Conservation (phyloP, 1,284 basidiomycete genomes). For the Cutaneotrichosporon curvatum region DNA sequence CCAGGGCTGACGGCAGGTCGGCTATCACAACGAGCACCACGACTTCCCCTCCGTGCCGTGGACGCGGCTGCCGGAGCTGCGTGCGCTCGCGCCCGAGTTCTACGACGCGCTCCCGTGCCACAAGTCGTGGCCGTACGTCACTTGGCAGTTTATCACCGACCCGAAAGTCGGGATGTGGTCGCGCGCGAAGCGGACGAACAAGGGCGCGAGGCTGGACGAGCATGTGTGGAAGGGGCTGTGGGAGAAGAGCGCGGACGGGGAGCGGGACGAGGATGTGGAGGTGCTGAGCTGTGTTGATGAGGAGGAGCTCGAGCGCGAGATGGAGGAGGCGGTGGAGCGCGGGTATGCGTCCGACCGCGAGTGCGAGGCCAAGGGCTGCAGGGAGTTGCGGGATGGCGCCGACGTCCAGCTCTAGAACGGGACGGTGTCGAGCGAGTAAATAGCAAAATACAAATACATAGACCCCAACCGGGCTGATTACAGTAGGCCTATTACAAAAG, state of each 20-base stretch:
- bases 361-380: not conserved
- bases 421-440: too few relatives aligned
- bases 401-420: too few relatives aligned
- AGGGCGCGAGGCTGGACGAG: slow-evolving; percentile 36
- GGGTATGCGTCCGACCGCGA: slow-evolving; percentile 17
- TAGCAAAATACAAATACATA: too few relatives aligned
- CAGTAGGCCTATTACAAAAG: too few relatives aligned
- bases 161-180: slow-evolving; percentile 63
- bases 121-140: slow-evolving; percentile 89
- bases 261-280: slow-evolving; percentile 1
- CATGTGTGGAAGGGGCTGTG: slow-evolving; percentile 27
- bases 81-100: slow-evolving; percentile 79
- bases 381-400: too few relatives aligned
- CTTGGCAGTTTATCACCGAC: slow-evolving; percentile 87
- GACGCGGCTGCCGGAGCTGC: slow-evolving; percentile 83
- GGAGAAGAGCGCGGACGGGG: slow-evolving; percentile 12
- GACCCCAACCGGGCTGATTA: too few relatives aligned
- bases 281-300: slow-evolving; percentile 2
- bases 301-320: slow-evolving; percentile 17
- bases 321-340: slow-evolving; percentile 18
- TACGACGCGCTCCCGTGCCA: slow-evolving; percentile 84
- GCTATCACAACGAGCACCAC: slow-evolving; percentile 98
- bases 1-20: slow-evolving; percentile 55
- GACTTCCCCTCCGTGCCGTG: slow-evolving; percentile 95
- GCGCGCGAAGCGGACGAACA: slow-evolving; percentile 47